phyloP scores from a whole-genome alignment of 176 grass and related monocot genomes.

The Miscanthus lutarioriparius region DNA sequence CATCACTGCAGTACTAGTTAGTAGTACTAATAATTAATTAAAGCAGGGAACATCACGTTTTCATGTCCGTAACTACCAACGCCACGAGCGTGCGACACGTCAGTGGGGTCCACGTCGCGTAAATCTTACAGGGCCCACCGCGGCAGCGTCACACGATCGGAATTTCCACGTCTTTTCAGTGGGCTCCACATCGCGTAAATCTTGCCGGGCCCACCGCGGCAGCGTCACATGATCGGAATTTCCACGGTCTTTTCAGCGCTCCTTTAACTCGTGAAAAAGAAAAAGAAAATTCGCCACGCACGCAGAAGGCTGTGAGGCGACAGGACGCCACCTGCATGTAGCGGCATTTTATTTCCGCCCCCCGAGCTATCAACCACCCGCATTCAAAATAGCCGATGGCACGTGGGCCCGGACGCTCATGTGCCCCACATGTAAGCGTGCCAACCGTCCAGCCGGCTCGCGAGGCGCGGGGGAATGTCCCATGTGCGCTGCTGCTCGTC shows the following conservation, averaged over 20 bases:
- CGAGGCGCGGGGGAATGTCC: not conserved
- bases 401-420: not conserved
- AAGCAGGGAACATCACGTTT: not conserved
- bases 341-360: not conserved
- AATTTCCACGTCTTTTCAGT: not conserved
- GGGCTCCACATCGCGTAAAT: not conserved
- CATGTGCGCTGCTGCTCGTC: conserved; percentile 25
- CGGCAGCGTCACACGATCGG: too few relatives aligned
- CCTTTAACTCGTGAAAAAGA: not conserved
- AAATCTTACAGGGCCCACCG: not conserved
- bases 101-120: not conserved
- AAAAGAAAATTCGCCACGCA: not conserved
- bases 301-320: not conserved
- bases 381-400: not conserved
- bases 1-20: too few relatives aligned
- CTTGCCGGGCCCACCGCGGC: rapidly evolving
- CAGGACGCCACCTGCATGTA: not conserved
- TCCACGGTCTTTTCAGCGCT: not conserved
- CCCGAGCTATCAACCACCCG: not conserved
- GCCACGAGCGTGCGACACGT: not conserved
- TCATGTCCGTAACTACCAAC: not conserved
- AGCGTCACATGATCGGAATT: not conserved
- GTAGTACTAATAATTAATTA: not conserved
- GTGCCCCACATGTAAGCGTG: not conserved
- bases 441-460: not conserved